phyloP scores from a whole-genome alignment of 768 basidiomycete genomes.

The Arthromyces matolae region DNA sequence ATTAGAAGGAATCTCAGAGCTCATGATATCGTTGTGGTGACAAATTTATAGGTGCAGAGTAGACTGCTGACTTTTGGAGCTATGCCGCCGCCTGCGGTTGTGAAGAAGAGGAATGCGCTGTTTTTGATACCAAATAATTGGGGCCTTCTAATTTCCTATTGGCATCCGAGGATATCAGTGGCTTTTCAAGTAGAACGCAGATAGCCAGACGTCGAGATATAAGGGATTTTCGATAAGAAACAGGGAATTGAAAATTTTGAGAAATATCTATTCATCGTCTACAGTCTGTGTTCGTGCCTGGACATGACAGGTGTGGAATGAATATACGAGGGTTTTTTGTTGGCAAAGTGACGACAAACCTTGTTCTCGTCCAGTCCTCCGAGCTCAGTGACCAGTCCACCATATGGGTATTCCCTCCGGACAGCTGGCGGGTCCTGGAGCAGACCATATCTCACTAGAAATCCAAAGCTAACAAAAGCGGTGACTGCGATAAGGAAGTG shows the following conservation, averaged over 20 bases:
- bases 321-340: slow-evolving; percentile 1
- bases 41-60: too few relatives aligned
- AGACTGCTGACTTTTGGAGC: too few relatives aligned
- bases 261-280: slow-evolving; percentile 16
- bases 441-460: slow-evolving; percentile 50
- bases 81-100: too few relatives aligned
- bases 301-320: not conserved
- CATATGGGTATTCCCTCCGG: slow-evolving; percentile 73
- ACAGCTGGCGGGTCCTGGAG: slow-evolving; percentile 61
- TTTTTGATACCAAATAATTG: too few relatives aligned
- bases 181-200: too few relatives aligned
- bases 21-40: too few relatives aligned
- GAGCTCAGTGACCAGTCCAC: slow-evolving; percentile 71
- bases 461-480: slow-evolving; percentile 63
- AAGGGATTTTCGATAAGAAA: too few relatives aligned
- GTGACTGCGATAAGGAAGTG: slow-evolving; percentile 61
- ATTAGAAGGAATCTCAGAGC: too few relatives aligned
- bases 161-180: too few relatives aligned
- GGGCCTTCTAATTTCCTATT: too few relatives aligned
- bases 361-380: slow-evolving; percentile 78
- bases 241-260: not conserved
- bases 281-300: slow-evolving; percentile 26
- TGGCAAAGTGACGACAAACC: slow-evolving; percentile 36
- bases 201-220: too few relatives aligned
- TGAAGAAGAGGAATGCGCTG: too few relatives aligned